Evolutionary conservation across 2,329 filamentous ascomycete genomes (phyloP).

Genomic region (Didymosphaeria variabile): DNA sequence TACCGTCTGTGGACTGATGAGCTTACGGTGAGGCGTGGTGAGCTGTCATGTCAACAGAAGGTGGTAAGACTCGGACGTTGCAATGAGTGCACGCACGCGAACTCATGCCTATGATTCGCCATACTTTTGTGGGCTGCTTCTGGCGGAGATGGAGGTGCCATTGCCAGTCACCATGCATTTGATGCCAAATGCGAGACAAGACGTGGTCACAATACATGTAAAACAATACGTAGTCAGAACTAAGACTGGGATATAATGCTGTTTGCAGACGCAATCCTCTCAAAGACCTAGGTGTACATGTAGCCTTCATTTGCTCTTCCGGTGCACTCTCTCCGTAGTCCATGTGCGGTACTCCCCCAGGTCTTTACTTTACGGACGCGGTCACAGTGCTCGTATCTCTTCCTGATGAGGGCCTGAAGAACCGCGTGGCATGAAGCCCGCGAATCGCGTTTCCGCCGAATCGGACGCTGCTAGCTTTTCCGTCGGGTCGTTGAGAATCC

Average conservation of each 20-base stretch:
- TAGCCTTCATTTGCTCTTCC: neutral
- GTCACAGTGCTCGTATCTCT: neutral
- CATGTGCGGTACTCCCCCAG: neutral
- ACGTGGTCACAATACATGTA: constrained; percentile 1
- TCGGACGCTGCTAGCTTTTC: neutral
- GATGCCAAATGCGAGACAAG: neutral
- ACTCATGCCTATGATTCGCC: constrained; percentile 9
- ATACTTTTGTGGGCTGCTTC: constrained; percentile 2
- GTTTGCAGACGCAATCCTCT: constrained; percentile 15
- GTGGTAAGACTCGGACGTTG: constrained; percentile 10
- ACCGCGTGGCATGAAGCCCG: neutral
- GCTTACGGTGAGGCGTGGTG: constrained; percentile 8
- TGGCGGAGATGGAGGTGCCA: constrained; percentile 4
- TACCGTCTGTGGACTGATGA: neutral
- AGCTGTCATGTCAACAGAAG: constrained; percentile 6
- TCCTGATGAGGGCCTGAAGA: neutral
- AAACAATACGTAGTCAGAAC: constrained; percentile 11
- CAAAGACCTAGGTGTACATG: constrained; percentile 12
- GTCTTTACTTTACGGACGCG: neutral
- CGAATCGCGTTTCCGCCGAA: neutral
- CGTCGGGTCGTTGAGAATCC: neutral
- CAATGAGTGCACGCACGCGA: constrained; percentile 6
- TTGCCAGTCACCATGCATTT: neutral
- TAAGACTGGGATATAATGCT: constrained; percentile 25
- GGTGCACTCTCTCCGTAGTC: neutral